Conservation (phyloP, 805 yeast species). For the Candida verbasci region DNA sequence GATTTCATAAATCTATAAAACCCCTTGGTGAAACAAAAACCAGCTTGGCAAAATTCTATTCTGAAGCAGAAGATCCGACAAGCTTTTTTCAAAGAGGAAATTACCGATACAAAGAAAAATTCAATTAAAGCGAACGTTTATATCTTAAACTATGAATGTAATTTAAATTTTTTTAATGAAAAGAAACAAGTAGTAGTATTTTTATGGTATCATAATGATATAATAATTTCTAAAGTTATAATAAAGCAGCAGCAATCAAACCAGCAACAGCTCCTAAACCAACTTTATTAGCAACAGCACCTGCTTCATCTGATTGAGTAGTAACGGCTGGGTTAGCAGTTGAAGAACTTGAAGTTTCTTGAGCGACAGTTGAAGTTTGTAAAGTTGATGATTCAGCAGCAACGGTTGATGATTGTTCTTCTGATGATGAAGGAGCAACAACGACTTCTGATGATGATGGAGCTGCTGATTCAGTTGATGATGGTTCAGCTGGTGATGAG, state of each 20-base stretch:
- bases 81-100: too few relatives aligned
- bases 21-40: too few relatives aligned
- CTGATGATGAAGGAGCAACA: constrained; percentile 8
- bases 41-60: too few relatives aligned
- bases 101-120: too few relatives aligned
- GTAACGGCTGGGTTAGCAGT: constrained; percentile 23
- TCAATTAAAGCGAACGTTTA: too few relatives aligned
- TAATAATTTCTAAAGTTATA: constrained; percentile 10
- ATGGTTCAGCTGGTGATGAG: constrained; percentile 7
- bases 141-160: too few relatives aligned
- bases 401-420: constrained; percentile 14
- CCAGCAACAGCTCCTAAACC: constrained; percentile 34
- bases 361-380: constrained; percentile 11
- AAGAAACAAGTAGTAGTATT: too few relatives aligned
- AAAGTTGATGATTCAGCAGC: constrained; percentile 7
- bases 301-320: constrained; percentile 24
- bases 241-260: constrained; percentile 35
- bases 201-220: too few relatives aligned
- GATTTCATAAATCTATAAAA: too few relatives aligned
- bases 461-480: constrained; percentile 6
- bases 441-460: constrained; percentile 2
- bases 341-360: constrained; percentile 15
- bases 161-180: too few relatives aligned
- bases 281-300: constrained; percentile 18
- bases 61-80: too few relatives aligned